These are phyloP conservation scores for Mrakia blollopis DNA, from an alignment of 768 basidiomycete genomes.

Conservation along the genomic window DNA sequence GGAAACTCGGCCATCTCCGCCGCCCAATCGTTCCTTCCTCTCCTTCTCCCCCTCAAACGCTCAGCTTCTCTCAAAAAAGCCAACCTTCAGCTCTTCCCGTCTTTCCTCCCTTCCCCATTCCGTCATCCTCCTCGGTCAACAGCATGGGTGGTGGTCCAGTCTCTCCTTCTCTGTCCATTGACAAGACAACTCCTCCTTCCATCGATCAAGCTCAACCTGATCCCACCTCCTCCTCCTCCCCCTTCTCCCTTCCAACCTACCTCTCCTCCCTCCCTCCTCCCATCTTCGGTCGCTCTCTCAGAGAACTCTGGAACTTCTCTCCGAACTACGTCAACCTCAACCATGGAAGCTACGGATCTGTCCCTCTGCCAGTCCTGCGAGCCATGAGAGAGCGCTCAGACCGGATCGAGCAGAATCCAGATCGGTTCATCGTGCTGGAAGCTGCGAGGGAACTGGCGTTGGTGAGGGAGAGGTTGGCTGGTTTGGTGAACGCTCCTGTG, in stretches of 20 bases:
- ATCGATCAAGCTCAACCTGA: neutral
- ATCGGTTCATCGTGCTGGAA: conserved; percentile 29
- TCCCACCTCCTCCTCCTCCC: neutral
- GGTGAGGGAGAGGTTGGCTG: conserved; percentile 33
- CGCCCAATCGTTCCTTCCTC: neutral
- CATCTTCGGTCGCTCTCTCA: neutral
- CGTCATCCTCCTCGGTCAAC: neutral
- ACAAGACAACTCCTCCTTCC: neutral
- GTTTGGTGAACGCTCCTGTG: neutral
- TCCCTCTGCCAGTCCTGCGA: conserved; percentile 2
- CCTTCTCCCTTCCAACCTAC: neutral
- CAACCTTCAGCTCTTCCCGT: too few species aligned
- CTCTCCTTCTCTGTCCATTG: neutral
- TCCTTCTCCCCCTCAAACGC: neutral
- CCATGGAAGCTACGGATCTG: conserved; percentile 36
- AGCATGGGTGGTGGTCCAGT: neutral
- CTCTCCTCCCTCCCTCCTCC: neutral
- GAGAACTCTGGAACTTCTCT: neutral
- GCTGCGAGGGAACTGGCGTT: conserved; percentile 32
- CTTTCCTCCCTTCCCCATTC: neutral
- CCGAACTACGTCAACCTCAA: conserved; percentile 43
- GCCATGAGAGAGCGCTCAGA: conserved; percentile 43
- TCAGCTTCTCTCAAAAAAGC: neutral
- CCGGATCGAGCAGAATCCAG: conserved; percentile 43
- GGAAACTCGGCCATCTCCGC: too few species aligned